Evolutionary conservation across 352 stramenopile genomes (phyloP).

Genomic region (Pythium myriotylum): DNA sequence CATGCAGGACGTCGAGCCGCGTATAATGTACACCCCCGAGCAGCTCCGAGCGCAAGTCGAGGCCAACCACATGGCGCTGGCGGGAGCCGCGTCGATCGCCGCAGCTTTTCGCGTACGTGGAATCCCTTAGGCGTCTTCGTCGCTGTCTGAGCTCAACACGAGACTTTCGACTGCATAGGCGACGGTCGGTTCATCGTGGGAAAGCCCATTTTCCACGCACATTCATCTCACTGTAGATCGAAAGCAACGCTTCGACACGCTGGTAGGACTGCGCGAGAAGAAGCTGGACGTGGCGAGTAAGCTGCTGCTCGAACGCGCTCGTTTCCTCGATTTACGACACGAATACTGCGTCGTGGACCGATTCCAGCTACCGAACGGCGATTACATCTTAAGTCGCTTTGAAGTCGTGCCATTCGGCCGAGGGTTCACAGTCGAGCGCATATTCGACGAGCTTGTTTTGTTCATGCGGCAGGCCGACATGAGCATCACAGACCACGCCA

Average conservation of each 20-base stretch:
- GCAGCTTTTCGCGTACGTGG: constrained; percentile 7
- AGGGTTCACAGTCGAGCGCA: background rate
- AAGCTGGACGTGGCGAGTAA: constrained; percentile 13
- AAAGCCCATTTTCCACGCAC: constrained; percentile 15
- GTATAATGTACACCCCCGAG: too few relatives aligned
- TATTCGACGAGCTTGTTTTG: constrained; percentile 19
- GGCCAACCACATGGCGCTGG: constrained; percentile 15
- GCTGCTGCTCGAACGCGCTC: constrained; percentile 18
- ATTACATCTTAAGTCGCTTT: constrained; percentile 26
- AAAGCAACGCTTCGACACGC: background rate
- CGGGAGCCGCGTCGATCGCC: constrained; percentile 23
- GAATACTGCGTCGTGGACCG: constrained; percentile 15
- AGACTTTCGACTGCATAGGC: too few relatives aligned
- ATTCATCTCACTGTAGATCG: constrained; percentile 17
- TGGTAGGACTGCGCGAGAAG: constrained; percentile 1
- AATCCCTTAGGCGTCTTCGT: too few relatives aligned
- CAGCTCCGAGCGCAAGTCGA: too few relatives aligned
- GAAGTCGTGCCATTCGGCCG: constrained; percentile 22
- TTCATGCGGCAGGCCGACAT: constrained; percentile 25
- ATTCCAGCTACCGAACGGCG: constrained; percentile 14
- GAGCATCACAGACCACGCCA: constrained; percentile 23
- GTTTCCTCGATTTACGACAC: constrained; percentile 14
- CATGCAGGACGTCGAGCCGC: too few relatives aligned
- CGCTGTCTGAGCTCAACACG: too few relatives aligned
- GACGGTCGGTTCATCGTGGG: background rate